These are phyloP conservation scores for Phytophthora ramorum DNA, from an alignment of 352 stramenopile genomes.

Conservation along the genomic window DNA sequence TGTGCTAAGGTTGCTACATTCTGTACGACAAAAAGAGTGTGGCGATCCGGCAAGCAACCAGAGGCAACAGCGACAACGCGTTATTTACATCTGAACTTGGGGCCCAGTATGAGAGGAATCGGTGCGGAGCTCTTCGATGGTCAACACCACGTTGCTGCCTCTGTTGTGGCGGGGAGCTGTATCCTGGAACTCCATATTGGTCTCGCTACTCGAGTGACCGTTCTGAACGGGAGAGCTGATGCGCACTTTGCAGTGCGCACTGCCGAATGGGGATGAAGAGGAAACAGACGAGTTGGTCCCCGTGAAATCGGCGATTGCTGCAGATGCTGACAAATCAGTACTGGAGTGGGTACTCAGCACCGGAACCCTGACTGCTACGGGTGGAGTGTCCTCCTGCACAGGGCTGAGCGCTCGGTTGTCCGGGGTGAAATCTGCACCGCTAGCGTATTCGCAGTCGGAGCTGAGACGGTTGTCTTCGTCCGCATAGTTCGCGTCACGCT, in stretches of 20 bases:
- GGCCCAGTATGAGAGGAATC: constrained; percentile 18
- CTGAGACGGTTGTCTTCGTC: constrained; percentile 6
- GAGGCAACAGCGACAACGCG: neutral
- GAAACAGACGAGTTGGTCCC: constrained; percentile 20
- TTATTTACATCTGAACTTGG: constrained; percentile 44
- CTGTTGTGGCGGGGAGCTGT: constrained; percentile 14
- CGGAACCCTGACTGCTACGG: neutral
- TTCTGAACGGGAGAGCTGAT: constrained; percentile 39
- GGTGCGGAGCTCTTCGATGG: constrained; percentile 25
- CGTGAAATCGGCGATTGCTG: constrained; percentile 28
- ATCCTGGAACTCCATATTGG: constrained; percentile 41
- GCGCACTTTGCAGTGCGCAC: constrained; percentile 23
- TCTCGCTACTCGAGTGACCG: constrained; percentile 27
- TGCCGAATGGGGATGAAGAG: constrained; percentile 32
- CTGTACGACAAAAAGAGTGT: too few species aligned
- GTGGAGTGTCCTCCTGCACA: constrained; percentile 17
- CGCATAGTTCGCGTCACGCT: constrained; percentile 5
- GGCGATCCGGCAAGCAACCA: neutral
- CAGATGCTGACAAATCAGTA: constrained; percentile 1
- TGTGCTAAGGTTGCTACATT: too few species aligned
- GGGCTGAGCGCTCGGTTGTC: constrained; percentile 30
- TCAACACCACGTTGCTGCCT: constrained; percentile 37
- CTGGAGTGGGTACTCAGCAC: neutral
- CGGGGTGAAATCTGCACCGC: constrained; percentile 31
- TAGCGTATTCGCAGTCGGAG: constrained; percentile 40